phyloP scores from a whole-genome alignment of 2,329 filamentous ascomycete genomes.

The Paraphaeosphaeria minitans region DNA sequence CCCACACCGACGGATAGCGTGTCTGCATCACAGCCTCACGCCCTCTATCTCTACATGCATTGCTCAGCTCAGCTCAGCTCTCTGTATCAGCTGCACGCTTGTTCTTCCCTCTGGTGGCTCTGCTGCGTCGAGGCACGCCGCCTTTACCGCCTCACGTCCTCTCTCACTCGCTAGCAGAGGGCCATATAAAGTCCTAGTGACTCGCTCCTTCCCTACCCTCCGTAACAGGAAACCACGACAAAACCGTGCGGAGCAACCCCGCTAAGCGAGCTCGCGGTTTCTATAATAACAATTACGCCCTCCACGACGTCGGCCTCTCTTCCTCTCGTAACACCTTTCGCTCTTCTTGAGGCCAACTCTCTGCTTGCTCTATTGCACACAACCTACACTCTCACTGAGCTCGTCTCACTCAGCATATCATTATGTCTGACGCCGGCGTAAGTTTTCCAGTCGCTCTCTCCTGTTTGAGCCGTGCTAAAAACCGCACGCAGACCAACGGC shows the following conservation, averaged over 20 bases:
- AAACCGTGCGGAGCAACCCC: neutral
- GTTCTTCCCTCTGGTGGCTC: neutral
- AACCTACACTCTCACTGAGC: neutral
- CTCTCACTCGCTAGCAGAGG: neutral
- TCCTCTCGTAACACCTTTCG: neutral
- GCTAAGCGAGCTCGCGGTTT: slow-evolving; percentile 3
- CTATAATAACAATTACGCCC: slow-evolving; percentile 3
- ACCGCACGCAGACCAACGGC: slow-evolving; percentile 4
- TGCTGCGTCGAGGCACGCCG: neutral
- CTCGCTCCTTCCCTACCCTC: slow-evolving; percentile 3
- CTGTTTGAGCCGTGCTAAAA: neutral
- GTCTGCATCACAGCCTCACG: neutral
- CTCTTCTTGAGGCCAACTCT: slow-evolving; percentile 20
- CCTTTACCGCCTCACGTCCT: neutral
- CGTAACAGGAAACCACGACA: neutral
- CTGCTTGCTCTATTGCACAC: neutral
- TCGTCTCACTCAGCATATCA: neutral
- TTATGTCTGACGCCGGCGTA: slow-evolving; percentile 27
- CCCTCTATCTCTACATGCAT: neutral
- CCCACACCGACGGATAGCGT: neutral
- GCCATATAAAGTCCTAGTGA: slow-evolving; percentile 1
- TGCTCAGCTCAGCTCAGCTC: neutral
- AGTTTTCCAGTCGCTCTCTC: neutral
- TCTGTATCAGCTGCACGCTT: neutral
- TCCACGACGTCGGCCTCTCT: neutral